phyloP scores from a whole-genome alignment of 345 rosid species.

The Pseudoturritis turrita region DNA sequence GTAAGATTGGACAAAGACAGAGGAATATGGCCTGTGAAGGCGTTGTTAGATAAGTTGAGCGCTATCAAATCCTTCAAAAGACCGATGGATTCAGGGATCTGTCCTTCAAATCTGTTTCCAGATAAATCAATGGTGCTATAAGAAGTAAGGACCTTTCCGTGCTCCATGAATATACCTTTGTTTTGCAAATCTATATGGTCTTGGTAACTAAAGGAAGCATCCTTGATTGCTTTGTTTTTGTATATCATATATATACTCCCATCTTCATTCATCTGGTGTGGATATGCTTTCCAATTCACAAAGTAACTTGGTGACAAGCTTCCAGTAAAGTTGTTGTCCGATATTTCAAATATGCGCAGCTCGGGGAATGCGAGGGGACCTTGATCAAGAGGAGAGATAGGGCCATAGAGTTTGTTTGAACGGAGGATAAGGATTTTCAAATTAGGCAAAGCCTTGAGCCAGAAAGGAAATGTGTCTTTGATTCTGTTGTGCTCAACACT shows the following conservation, averaged over 20 bases:
- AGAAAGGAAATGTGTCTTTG: constrained; percentile 16
- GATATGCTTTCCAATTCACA: not conserved
- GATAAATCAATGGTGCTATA: constrained; percentile 8
- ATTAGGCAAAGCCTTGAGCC: constrained; percentile 1
- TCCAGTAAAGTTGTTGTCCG: not conserved
- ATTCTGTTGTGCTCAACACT: not conserved
- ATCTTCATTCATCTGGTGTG: not conserved
- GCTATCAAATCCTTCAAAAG: constrained; percentile 13
- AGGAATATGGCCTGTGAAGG: constrained; percentile 19
- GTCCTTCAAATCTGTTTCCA: not conserved
- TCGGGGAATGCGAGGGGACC: not conserved
- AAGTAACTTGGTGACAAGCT: constrained; percentile 11
- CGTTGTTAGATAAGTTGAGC: constrained; percentile 21
- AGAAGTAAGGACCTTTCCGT: not conserved
- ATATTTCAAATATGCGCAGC: not conserved
- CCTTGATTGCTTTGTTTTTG: not conserved
- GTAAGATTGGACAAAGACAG: not conserved
- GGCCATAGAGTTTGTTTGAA: constrained; percentile 13
- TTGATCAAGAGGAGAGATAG: not conserved
- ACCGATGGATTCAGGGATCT: constrained; percentile 13
- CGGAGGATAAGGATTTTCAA: not conserved
- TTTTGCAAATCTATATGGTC: not conserved
- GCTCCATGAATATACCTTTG: constrained; percentile 17
- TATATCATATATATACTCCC: not conserved
- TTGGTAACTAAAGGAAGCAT: not conserved